These are phyloP conservation scores for Iberis pinnata DNA, from an alignment of 345 rosid genomes.

Conservation along the genomic window DNA sequence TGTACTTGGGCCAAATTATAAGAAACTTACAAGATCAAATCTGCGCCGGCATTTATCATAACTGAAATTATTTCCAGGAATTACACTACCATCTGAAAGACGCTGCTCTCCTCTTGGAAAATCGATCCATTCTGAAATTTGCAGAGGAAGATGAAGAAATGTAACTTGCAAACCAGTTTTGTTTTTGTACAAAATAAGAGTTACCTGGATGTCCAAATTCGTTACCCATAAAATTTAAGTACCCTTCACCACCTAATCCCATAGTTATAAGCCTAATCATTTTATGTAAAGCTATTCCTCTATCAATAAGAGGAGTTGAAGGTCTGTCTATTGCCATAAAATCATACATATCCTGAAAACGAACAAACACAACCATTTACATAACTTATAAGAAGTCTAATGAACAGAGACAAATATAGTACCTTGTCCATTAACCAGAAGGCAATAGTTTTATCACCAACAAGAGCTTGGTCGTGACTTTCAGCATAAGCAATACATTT, in stretches of 20 bases:
- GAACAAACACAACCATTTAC: conserved; percentile 2
- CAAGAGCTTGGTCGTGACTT: conserved; percentile 98
- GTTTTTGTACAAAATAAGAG: too few species aligned
- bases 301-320: conserved; percentile 69
- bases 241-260: conserved; percentile 97
- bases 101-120: conserved; percentile 86
- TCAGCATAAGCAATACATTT: conserved; percentile 88
- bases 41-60: conserved; percentile 90
- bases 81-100: conserved; percentile 50
- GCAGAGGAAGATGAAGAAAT: conserved; percentile 18
- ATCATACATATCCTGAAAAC: conserved; percentile 88
- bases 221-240: conserved; percentile 97
- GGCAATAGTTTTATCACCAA: conserved; percentile 94
- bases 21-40: conserved; percentile 76
- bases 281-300: conserved; percentile 96
- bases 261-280: conserved; percentile 95
- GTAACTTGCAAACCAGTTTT: neutral
- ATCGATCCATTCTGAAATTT: conserved; percentile 86
- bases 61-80: conserved; percentile 74
- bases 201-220: conserved; percentile 99
- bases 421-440: conserved; percentile 99
- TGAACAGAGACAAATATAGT: conserved; percentile 1
- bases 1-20: neutral
- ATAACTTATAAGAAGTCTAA: neutral
- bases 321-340: conserved; percentile 93